Base-by-base conservation (phyloP, 495 filamentous ascomycete species). In the Penicillium daleae region DNA sequence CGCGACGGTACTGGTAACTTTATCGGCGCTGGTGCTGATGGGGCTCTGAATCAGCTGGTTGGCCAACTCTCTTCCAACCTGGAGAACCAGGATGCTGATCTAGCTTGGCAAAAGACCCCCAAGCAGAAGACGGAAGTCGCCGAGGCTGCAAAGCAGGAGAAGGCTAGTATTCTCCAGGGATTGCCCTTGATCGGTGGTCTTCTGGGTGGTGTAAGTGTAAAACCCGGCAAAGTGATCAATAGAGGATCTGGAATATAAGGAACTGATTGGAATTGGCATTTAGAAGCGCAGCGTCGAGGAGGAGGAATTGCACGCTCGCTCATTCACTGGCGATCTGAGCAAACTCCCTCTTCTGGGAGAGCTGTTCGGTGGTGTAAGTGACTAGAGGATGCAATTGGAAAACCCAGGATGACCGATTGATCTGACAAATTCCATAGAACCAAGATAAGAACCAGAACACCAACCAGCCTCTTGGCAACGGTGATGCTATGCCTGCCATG, bases 291-390 rank as follows among this genome's bases (percentile, higher is more conserved):
- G 37, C 22, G 19, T 58, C 19, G 56, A 63, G 19, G 32, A 54
- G 51, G n/a, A 33, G 5, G 19, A 33, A 0, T 4, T 32, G 24
- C 51, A 54, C n/a, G 7, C 48, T 26, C 61, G 66, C 12, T 68
- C 66, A 1, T 58, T 68, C 9, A 68, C 66, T 5, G 60, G 66
- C 13, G 62, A 63, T 24, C 57, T 68, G 3, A 60, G 62, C 44
- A 57, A 63, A 3, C 37, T 68, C 27, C 66, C 66, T 4, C 8
- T 68, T 0, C 48, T 68, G 52, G 64, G 64, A 17, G 37, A 57
- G 0, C 26, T 70, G 2, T 60, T 70, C 44, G 57, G 67, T 39
- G 66, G 66, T 13, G 67, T 70, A 67, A 10, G 67, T 65, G 9
- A 54, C 4, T 12, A 35, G 27, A 31, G 10, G 10, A 32, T 15